Conservation (phyloP, 768 basidiomycete species). For the Russula vinacea region DNA sequence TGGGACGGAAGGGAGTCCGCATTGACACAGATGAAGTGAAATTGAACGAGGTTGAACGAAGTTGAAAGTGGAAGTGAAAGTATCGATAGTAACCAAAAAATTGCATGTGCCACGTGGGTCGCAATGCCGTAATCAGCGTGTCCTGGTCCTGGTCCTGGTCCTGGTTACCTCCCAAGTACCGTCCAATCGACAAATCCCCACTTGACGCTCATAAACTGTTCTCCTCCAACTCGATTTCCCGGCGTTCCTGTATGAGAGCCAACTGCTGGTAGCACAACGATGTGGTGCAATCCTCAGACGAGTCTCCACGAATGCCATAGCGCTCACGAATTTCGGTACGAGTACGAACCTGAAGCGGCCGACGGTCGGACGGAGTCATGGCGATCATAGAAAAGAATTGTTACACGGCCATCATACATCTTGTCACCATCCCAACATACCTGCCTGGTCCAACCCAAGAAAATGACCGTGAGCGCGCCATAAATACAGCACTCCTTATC, state of each 20-base stretch:
- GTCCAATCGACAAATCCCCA: neutral
- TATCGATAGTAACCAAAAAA: too few species aligned
- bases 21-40: too few species aligned
- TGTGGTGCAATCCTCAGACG: neutral
- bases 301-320: slow-evolving; percentile 27
- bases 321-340: neutral
- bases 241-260: slow-evolving; percentile 8
- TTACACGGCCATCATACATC: too few species aligned
- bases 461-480: slow-evolving; percentile 32
- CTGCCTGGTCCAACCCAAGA: slow-evolving; percentile 43
- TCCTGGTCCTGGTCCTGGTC: too few species aligned
- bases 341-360: neutral
- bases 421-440: slow-evolving; percentile 31
- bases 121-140: too few species aligned
- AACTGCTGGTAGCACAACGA: neutral
- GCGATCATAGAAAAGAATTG: too few species aligned
- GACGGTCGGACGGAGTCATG: too few species aligned
- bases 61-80: too few species aligned
- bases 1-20: too few species aligned
- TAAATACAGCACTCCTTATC: slow-evolving; percentile 41
- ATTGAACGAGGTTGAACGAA: too few species aligned
- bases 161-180: too few species aligned
- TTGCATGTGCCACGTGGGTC: too few species aligned
- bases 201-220: neutral
- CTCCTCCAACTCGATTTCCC: slow-evolving; percentile 17